Evolutionary conservation across 208 protist genomes (phyloP), one percentile per base, ranked within the genome.

Genomic region (Phytomonas francai): DNA sequence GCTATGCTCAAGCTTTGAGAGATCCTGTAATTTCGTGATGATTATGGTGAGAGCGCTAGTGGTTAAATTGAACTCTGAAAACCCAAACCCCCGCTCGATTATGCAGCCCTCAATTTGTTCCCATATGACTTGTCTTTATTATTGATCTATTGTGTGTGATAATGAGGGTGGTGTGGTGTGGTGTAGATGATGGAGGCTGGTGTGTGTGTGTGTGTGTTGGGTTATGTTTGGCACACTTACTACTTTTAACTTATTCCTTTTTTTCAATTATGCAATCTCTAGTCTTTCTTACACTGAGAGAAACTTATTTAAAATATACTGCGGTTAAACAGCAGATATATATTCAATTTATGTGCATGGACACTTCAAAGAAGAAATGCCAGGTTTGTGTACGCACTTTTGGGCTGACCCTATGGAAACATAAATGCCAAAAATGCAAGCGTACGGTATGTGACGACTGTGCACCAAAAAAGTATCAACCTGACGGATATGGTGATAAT

Each of bases 401-500:
- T 62, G 72, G 81, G 51, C 19, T 88, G 16, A 67, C 76, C 33
- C 72, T 77, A n/a, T 85, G 76, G 75, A 78, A 71, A 67, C 76
- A 91, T 71, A 65, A 59, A 6, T 93, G 88, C 45, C 62, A 66
- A 33, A 29, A 73, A 32, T 93, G 88, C 67, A 72, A 68, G 45
- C 70, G 45, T 19, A 73, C 56, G 22, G 80, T 93, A 19, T 93
- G 88, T 59, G 88, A 85, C 59, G 74, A 87, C 57, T 93, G 88
- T 67, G 73, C 71, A 3, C 74, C 80, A 3, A 77, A 85, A 57
- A 45, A 73, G 62, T 27, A 34, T 56, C 1, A 76, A 80, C 56
- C 70, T 67, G 39, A 14, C 39, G 11, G 39, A 7, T 16, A 45
- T 16, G 8, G 39, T 45, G 19, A 45, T 7, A 45, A 45, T 7